Percentiles rank a stretch among this genome's conserved stretches.
phyloP scores from a whole-genome alignment of 768 basidiomycete species.

The Pisolithus microcarpus region DNA sequence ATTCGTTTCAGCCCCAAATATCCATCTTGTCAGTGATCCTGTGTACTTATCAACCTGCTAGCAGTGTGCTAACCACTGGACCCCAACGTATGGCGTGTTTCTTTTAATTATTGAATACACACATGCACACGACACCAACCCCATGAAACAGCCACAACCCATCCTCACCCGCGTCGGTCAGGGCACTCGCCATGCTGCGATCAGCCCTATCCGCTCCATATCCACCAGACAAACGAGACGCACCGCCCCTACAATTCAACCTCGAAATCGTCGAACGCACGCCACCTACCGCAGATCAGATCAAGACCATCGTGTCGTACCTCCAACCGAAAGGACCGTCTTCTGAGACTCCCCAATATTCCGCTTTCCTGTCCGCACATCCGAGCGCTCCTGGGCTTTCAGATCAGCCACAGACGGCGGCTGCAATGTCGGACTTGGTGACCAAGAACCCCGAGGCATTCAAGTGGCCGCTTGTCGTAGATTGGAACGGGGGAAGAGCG shows the following conservation, averaged over 20 bases:
- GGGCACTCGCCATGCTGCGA: constrained; percentile 54
- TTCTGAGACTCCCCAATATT: constrained; percentile 26
- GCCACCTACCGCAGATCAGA: constrained; percentile 60
- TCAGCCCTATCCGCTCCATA: constrained; percentile 55
- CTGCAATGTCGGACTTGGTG: constrained; percentile 45
- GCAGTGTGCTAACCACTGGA: constrained; percentile 2
- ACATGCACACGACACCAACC: neutral
- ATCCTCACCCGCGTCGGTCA: constrained; percentile 54
- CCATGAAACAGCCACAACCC: constrained; percentile 48
- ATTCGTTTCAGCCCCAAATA: constrained; percentile 42
- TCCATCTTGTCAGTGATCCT: constrained; percentile 52
- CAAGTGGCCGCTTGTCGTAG: constrained; percentile 77
- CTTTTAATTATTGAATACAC: no score
- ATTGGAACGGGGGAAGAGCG: constrained; percentile 63
- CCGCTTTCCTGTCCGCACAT: constrained; percentile 55
- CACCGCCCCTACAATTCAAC: constrained; percentile 56
- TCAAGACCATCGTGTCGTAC: constrained; percentile 60
- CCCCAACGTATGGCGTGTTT: neutral
- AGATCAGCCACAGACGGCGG: constrained; percentile 34
- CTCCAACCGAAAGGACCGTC: constrained; percentile 21
- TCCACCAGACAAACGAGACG: constrained; percentile 41
- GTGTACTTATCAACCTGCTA: constrained; percentile 3
- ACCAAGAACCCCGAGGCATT: constrained; percentile 50
- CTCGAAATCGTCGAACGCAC: constrained; percentile 63
- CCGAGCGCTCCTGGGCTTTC: constrained; percentile 36